Conservation (phyloP, 805 yeast species). For the Metschnikowia cerradonensis region DNA sequence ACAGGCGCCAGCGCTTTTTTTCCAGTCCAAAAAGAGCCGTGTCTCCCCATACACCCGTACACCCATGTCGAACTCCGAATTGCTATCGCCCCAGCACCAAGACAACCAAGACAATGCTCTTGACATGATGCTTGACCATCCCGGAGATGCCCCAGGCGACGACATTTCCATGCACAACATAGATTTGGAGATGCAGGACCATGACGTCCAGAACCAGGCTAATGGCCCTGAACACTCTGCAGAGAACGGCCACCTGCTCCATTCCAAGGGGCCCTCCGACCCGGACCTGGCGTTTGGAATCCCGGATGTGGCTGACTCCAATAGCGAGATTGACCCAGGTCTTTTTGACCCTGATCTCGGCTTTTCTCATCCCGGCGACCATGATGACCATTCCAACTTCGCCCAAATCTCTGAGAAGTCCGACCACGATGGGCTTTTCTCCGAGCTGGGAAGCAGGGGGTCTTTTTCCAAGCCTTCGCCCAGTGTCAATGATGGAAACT, state of each 20-base stretch:
- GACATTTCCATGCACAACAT: slow-evolving; percentile 11
- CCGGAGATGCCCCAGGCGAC: neutral
- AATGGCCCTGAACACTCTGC: neutral
- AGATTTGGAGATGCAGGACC: slow-evolving; percentile 11
- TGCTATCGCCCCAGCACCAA: slow-evolving; percentile 13
- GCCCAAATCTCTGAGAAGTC: neutral
- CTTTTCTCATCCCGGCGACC: slow-evolving; percentile 4
- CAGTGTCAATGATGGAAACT: neutral
- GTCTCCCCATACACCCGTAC: neutral
- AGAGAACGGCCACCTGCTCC: neutral
- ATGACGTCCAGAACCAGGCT: neutral
- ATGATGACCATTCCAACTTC: neutral
- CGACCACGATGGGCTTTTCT: slow-evolving; percentile 1
- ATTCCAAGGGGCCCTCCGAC: neutral
- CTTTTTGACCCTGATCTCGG: slow-evolving; percentile 4
- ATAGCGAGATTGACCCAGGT: slow-evolving; percentile 2
- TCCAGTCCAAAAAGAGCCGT: neutral
- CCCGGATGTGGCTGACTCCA: neutral
- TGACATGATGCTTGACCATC: slow-evolving; percentile 5
- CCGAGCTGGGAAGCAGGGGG: slow-evolving; percentile 1
- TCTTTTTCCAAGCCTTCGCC: slow-evolving; percentile 2
- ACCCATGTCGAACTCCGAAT: slow-evolving; percentile 16
- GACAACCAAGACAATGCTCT: neutral
- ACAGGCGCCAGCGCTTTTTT: neutral
- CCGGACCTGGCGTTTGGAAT: neutral